Evolutionary conservation across 345 rosid genomes (phyloP).

Genomic region (Rhodamnia rubescens): DNA sequence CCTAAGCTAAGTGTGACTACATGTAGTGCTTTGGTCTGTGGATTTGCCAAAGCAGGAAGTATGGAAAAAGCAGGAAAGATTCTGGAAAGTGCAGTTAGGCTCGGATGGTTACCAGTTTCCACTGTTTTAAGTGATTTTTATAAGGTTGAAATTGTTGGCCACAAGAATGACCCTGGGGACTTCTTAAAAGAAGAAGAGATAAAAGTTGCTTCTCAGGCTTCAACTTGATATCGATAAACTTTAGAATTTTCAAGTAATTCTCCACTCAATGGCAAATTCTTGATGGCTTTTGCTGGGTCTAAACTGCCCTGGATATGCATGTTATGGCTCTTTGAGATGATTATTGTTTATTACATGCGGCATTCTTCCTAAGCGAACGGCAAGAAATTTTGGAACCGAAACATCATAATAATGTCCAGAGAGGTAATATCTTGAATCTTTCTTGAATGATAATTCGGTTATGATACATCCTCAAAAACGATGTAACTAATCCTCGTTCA

Average conservation of each 20-base stretch:
- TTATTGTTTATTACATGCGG: not conserved
- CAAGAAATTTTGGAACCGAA: not conserved
- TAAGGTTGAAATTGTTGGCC: not conserved
- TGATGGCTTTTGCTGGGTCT: not conserved
- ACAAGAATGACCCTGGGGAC: not conserved
- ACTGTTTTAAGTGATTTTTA: constrained; percentile 15
- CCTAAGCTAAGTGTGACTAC: constrained; percentile 33
- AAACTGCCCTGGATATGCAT: not conserved
- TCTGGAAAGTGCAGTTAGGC: constrained; percentile 36
- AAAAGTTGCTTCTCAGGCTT: not conserved
- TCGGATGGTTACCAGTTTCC: constrained; percentile 39
- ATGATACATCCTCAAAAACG: not conserved
- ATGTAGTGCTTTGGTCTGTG: constrained; percentile 27
- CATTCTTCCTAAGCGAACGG: not conserved
- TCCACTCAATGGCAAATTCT: not conserved
- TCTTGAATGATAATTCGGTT: not conserved
- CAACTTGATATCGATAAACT: not conserved
- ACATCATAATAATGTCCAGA: not conserved
- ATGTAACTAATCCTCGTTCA: not conserved
- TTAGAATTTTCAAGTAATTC: not conserved
- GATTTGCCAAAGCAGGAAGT: constrained; percentile 33
- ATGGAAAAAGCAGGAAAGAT: constrained; percentile 37
- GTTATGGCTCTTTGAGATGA: not conserved
- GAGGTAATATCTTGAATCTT: not conserved
- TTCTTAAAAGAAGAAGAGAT: not conserved